Percentiles rank a stretch among this genome's conserved stretches.
Conservation (phyloP, 2,329 filamentous ascomycete genomes). For the Phoma sp. region DNA sequence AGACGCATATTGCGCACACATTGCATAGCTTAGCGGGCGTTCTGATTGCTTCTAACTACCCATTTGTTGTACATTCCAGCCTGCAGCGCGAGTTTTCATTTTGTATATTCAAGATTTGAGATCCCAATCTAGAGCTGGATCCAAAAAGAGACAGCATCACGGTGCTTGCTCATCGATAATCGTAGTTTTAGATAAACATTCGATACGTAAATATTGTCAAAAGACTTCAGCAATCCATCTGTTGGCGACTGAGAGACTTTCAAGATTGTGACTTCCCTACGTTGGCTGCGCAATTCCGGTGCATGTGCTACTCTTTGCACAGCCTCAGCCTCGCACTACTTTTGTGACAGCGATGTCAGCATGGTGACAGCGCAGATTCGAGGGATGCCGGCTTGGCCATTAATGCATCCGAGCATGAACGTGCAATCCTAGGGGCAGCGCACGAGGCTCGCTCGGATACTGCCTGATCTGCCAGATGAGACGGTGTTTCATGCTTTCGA, state of each 20-base stretch:
- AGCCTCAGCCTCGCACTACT: conserved; percentile 4
- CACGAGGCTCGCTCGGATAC: conserved; percentile 22
- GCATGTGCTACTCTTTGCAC: conserved; percentile 2
- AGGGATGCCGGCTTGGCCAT: conserved; percentile 15
- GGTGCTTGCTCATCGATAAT: conserved; percentile 16
- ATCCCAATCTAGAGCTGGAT: conserved; percentile 6
- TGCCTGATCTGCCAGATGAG: conserved; percentile 21
- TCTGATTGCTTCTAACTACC: conserved; percentile 24
- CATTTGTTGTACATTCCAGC: conserved; percentile 19
- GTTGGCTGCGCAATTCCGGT: background rate
- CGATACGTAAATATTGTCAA: background rate
- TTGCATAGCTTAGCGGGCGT: conserved; percentile 47
- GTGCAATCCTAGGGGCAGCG: conserved; percentile 15
- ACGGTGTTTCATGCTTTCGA: conserved; percentile 18
- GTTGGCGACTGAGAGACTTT: background rate
- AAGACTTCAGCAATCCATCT: background rate
- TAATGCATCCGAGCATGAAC: conserved; percentile 18
- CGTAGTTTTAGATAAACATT: conserved; percentile 10
- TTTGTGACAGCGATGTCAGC: conserved; percentile 5
- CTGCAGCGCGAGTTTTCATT: conserved; percentile 9
- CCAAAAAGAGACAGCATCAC: conserved; percentile 2
- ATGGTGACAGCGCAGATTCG: conserved; percentile 16
- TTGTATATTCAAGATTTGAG: conserved; percentile 14
- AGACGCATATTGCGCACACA: conserved; percentile 27
- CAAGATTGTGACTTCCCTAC: background rate